Evolutionary conservation across 176 grass and related monocot genomes (phyloP).

Genomic region (Oryza australiensis): DNA sequence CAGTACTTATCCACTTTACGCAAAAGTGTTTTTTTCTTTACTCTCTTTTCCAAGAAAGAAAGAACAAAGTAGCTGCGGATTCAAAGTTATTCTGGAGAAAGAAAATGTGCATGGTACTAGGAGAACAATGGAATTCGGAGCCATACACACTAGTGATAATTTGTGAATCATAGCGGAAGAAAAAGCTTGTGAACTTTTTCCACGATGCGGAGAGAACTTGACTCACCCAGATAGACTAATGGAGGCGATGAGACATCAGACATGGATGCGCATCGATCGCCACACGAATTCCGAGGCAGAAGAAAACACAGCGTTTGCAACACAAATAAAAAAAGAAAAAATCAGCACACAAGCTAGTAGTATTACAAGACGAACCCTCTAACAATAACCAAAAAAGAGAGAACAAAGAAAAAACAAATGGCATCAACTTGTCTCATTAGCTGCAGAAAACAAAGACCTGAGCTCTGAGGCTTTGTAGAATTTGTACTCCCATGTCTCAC

Average conservation of each 20-base stretch:
- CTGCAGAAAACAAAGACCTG: conserved; percentile 17
- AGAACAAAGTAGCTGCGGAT: not conserved
- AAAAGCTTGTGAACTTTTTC: conserved; percentile 21
- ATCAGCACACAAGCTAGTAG: conserved; percentile 28
- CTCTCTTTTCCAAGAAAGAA: not conserved
- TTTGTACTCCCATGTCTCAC: conserved; percentile 9
- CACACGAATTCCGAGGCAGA: conserved; percentile 39
- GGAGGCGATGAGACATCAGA: conserved; percentile 35
- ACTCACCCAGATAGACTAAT: conserved; percentile 89
- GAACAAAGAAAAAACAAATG: not conserved
- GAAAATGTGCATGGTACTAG: not conserved
- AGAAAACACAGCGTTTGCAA: conserved; percentile 13
- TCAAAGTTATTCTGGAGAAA: conserved; percentile 4
- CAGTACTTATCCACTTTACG: conserved; percentile 16
- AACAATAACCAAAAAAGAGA: not conserved
- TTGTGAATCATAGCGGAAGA: conserved; percentile 28
- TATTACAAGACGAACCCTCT: not conserved
- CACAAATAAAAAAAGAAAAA: conserved; percentile 33
- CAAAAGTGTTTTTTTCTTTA: not conserved
- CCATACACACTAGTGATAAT: not conserved
- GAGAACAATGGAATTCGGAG: conserved; percentile 21
- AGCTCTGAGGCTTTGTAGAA: not conserved
- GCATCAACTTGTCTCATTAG: not conserved
- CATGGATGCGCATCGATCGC: conserved; percentile 35
- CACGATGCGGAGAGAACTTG: conserved; percentile 28